Evolutionary conservation across 495 filamentous ascomycete genomes (phyloP), one percentile per base, ranked within the genome.

Genomic region (Trichoderma virens): DNA sequence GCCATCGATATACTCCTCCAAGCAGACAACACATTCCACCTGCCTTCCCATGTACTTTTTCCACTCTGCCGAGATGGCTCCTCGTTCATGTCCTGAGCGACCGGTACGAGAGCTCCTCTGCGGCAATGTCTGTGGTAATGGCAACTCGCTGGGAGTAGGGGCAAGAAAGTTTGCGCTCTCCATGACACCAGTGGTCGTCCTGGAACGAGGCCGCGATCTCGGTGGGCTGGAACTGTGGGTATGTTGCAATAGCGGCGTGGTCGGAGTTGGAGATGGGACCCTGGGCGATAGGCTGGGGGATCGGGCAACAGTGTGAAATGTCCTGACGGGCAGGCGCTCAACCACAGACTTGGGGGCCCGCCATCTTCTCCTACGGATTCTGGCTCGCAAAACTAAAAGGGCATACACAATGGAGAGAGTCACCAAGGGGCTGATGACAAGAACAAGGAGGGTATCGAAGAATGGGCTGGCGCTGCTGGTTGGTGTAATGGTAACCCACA

Each of bases 1-100:
- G 32, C 94, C 93, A 73, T 97, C 95, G 20, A 96, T 80, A 73
- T 98, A 98, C 70, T 98, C 95, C 75, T 98, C 94, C 60, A 98
- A 78, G 67, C 94, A 98, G 28, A 98, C 93, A n/a, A 96, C 94
- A 71, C 94, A 98, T 73, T 98, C 94, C 1, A 90, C 83, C 72
- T 97, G 92, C 63, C 89, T 85, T 54, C 90, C 89, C 72, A 87
- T 93, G 69, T 95, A 95, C 67, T 90, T 90, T 65, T 88, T 87
- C 76, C 90, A 85, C 82, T 93, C 70, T 80, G 77, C 70, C 73
- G 83, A 60, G 73, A 71, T 69, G 38, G 76, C 72, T 63, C 72
- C 84, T 81, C 82, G 90, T 71, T 80, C 82, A 67, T 70, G 80
- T 72, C 66, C 69, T 30, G 66, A 56, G 56, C 70, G 67, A n/a